phyloP scores from a whole-genome alignment of 495 filamentous ascomycete genomes.

The Penicillium argentinense region DNA sequence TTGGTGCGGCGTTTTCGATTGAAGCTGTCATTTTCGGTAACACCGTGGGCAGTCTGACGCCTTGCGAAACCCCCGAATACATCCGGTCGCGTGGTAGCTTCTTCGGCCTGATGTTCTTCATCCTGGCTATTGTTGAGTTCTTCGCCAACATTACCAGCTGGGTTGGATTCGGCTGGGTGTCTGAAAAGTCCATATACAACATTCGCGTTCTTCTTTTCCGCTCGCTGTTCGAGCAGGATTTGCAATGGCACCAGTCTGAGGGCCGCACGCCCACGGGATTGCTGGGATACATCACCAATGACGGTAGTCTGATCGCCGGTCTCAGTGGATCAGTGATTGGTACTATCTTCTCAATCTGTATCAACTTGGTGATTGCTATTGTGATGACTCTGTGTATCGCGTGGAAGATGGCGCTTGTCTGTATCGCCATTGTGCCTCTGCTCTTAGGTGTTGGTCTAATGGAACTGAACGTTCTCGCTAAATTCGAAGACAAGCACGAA shows the following conservation, averaged over 20 bases:
- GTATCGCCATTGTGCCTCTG: conserved; percentile 41
- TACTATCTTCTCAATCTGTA: conserved; percentile 46
- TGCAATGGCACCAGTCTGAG: conserved; percentile 54
- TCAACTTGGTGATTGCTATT: conserved; percentile 43
- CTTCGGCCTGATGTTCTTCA: conserved; percentile 55
- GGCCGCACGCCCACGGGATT: conserved; percentile 47
- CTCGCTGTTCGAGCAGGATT: conserved; percentile 51
- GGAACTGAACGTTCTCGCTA: conserved; percentile 49
- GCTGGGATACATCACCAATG: conserved; percentile 49
- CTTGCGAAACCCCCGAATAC: conserved; percentile 36
- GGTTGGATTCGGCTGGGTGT: conserved; percentile 50
- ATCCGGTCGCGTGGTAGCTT: conserved; percentile 47
- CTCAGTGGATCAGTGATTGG: conserved; percentile 46
- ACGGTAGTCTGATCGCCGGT: conserved; percentile 48
- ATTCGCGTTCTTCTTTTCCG: conserved; percentile 51
- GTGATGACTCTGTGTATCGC: conserved; percentile 44
- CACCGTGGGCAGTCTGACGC: conserved; percentile 45
- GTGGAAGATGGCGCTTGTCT: conserved; percentile 44
- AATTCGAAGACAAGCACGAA: conserved; percentile 61
- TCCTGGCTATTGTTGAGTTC: conserved; percentile 52
- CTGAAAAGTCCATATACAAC: conserved; percentile 51
- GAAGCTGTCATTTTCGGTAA: conserved; percentile 58
- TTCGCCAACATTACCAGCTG: conserved; percentile 51
- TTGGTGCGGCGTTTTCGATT: conserved; percentile 50
- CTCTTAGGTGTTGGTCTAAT: conserved; percentile 50